These are phyloP conservation scores for Talaromyces marneffei DNA, from an alignment of 2,329 filamentous ascomycete genomes.

Conservation along the genomic window DNA sequence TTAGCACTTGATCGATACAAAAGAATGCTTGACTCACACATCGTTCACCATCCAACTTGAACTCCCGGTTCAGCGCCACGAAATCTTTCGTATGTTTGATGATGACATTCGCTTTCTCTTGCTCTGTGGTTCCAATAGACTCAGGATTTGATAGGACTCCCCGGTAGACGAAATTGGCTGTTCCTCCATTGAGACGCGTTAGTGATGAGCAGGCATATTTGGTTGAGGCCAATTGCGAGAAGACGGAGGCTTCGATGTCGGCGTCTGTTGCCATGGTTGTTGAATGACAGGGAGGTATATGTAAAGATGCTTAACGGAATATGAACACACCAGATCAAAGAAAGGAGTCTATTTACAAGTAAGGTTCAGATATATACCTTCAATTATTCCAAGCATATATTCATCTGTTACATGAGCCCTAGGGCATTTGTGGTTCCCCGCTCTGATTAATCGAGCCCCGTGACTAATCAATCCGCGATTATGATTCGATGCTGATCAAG, in stretches of 20 bases:
- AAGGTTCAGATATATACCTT: neutral
- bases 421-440: neutral
- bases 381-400: too few species aligned
- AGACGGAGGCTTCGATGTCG: constrained; percentile 1
- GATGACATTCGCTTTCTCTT: neutral
- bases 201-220: neutral
- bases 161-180: constrained; percentile 12
- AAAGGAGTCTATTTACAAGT: neutral
- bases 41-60: constrained; percentile 9
- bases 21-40: neutral
- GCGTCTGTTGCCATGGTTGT: constrained; percentile 8
- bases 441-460: neutral
- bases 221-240: neutral
- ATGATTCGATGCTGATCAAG: neutral
- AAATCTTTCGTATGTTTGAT: constrained; percentile 13
- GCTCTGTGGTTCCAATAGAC: neutral
- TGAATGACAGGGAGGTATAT: too few species aligned
- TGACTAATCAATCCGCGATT: neutral
- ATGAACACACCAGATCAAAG: neutral
- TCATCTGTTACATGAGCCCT: neutral
- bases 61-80: constrained; percentile 9
- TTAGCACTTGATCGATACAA: neutral
- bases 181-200: constrained; percentile 9
- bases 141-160: neutral
- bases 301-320: too few species aligned